Evolutionary conservation across 2,329 filamentous ascomycete genomes (phyloP).

Genomic region (Exophiala lecanii-corni): DNA sequence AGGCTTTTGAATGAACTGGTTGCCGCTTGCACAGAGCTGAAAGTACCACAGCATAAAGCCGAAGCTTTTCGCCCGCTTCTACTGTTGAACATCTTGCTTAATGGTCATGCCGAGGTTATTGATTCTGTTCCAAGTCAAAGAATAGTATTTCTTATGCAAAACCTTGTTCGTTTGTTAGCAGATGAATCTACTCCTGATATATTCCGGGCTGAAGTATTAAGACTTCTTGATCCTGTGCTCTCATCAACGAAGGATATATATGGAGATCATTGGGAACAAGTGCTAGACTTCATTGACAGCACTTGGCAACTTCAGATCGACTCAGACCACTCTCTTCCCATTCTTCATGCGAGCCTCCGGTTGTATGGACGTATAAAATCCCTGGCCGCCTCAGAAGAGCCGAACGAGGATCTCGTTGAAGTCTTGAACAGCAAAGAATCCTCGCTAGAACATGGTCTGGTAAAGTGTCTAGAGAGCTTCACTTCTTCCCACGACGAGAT

Average conservation of each 20-base stretch:
- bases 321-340: slow-evolving; percentile 53
- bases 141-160: slow-evolving; percentile 75
- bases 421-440: slow-evolving; percentile 60
- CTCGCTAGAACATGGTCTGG: slow-evolving; percentile 52
- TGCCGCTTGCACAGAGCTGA: slow-evolving; percentile 51
- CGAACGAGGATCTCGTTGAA: slow-evolving; percentile 80
- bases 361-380: slow-evolving; percentile 61
- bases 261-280: slow-evolving; percentile 76
- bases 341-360: slow-evolving; percentile 68
- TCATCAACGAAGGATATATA: slow-evolving; percentile 77
- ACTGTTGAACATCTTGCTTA: slow-evolving; percentile 51
- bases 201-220: slow-evolving; percentile 37
- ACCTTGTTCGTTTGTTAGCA: slow-evolving; percentile 64
- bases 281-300: slow-evolving; percentile 54
- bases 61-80: slow-evolving; percentile 36
- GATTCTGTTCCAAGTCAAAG: slow-evolving; percentile 55
- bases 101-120: slow-evolving; percentile 44
- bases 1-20: slow-evolving; percentile 58
- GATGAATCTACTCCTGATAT: slow-evolving; percentile 43
- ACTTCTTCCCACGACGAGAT: slow-evolving; percentile 46
- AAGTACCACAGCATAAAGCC: slow-evolving; percentile 1
- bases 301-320: slow-evolving; percentile 52
- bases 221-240: slow-evolving; percentile 53
- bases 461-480: slow-evolving; percentile 53
- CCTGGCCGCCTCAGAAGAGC: slow-evolving; percentile 44